phyloP scores from a whole-genome alignment of 345 rosid species.

The Eucalyptus dawsonii region DNA sequence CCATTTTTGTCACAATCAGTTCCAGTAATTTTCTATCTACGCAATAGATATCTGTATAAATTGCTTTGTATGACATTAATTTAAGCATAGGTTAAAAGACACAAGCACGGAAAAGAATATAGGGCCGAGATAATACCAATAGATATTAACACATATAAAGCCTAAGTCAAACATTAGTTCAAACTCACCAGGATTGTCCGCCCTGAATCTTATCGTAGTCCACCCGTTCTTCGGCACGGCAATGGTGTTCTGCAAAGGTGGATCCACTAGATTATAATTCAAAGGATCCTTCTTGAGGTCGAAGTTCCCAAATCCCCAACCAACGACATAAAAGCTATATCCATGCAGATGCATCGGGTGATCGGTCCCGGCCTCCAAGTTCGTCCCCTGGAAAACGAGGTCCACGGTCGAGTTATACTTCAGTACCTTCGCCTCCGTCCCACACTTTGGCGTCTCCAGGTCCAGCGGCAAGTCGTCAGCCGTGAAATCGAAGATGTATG shows the following conservation, averaged over 20 bases:
- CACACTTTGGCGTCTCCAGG: not conserved
- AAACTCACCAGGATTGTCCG: slow-evolving; percentile 14
- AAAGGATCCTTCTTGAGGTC: not conserved
- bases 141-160: not conserved
- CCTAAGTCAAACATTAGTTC: not conserved
- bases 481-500: not conserved
- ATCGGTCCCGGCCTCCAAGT: slow-evolving; percentile 1
- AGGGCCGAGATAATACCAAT: too few relatives aligned
- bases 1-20: not conserved
- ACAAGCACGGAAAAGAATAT: too few relatives aligned
- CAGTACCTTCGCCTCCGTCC: slow-evolving; percentile 3
- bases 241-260: slow-evolving; percentile 7
- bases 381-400: slow-evolving; percentile 13
- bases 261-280: slow-evolving; percentile 9
- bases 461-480: not conserved
- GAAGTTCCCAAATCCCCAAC: slow-evolving; percentile 9
- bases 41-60: not conserved
- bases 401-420: slow-evolving; percentile 6
- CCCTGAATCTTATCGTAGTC: slow-evolving; percentile 14
- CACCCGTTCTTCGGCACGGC: slow-evolving; percentile 18
- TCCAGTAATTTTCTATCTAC: not conserved
- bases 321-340: slow-evolving; percentile 9
- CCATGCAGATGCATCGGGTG: slow-evolving; percentile 24
- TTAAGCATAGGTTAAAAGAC: too few relatives aligned
- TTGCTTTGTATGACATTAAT: too few relatives aligned